Percentiles rank a stretch among this genome's conserved stretches.
These are phyloP conservation scores for Annona squamosa DNA, from an alignment of 164 flowering plant species.

Conservation along the genomic window DNA sequence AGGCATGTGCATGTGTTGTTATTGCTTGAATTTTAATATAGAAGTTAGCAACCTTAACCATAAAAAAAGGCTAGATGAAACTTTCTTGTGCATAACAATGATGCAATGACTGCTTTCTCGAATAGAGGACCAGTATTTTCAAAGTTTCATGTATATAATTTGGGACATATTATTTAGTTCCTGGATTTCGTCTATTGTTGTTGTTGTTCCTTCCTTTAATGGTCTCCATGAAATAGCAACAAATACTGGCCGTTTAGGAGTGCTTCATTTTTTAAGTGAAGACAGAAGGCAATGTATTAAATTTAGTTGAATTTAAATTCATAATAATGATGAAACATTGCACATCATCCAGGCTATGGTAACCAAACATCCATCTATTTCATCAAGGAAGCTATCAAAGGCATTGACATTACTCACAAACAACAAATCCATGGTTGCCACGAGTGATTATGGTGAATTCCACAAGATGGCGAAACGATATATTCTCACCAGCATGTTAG, in stretches of 20 bases:
- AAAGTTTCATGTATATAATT: background rate
- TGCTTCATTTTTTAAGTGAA: background rate
- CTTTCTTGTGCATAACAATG: too few relatives aligned
- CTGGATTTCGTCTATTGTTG: background rate
- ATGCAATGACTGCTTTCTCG: too few relatives aligned
- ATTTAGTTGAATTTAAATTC: background rate
- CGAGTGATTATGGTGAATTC: constrained; percentile 78
- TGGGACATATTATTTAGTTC: background rate
- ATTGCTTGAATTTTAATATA: too few relatives aligned
- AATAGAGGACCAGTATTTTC: too few relatives aligned
- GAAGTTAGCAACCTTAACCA: too few relatives aligned
- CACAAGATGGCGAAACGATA: constrained; percentile 58
- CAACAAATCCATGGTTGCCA: constrained; percentile 82
- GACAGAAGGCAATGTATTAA: too few relatives aligned
- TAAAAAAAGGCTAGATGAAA: too few relatives aligned
- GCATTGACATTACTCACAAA: constrained; percentile 60
- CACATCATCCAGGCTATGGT: constrained; percentile 71
- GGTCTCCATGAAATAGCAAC: background rate
- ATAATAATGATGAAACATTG: background rate
- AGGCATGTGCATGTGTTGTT: too few relatives aligned
- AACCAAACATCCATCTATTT: constrained; percentile 68
- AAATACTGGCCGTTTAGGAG: background rate
- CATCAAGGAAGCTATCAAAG: constrained; percentile 74
- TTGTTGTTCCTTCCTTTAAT: background rate
- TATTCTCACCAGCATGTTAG: constrained; percentile 54